These are phyloP conservation scores for Pholiota molesta DNA, from an alignment of 768 basidiomycete genomes.

Conservation along the genomic window DNA sequence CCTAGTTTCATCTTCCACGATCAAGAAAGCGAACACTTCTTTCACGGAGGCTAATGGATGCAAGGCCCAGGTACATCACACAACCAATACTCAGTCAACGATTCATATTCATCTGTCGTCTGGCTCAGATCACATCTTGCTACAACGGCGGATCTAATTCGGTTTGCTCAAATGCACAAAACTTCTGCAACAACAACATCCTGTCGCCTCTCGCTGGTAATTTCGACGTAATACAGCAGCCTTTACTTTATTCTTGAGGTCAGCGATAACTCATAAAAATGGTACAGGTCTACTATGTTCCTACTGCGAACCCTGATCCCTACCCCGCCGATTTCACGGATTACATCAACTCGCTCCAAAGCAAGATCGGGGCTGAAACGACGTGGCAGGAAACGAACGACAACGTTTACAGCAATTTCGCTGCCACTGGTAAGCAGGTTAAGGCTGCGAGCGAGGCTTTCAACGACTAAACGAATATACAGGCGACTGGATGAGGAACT, in stretches of 20 bases:
- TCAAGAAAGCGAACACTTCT: conserved; percentile 44
- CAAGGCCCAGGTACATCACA: conserved; percentile 41
- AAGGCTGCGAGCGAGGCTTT: background rate
- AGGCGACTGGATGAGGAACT: conserved; percentile 64
- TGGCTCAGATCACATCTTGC: conserved; percentile 51
- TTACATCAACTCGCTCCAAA: conserved; percentile 30
- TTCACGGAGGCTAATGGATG: conserved; percentile 51
- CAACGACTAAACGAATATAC: background rate
- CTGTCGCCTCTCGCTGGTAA: conserved; percentile 55
- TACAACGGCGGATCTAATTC: conserved; percentile 48
- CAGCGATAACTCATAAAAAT: background rate
- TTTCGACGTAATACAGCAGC: conserved; percentile 45
- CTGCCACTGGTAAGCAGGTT: conserved; percentile 15
- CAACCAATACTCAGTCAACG: background rate
- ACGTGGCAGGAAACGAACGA: conserved; percentile 43
- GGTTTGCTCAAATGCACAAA: conserved; percentile 59
- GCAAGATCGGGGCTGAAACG: conserved; percentile 45
- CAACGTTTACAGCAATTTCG: conserved; percentile 40
- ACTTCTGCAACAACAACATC: conserved; percentile 60
- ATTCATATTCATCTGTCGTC: background rate
- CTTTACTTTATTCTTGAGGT: background rate
- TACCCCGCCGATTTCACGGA: conserved; percentile 48
- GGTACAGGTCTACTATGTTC: conserved; percentile 47
- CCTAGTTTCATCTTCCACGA: conserved; percentile 46
- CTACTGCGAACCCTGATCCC: conserved; percentile 41